Percentiles rank a stretch among this genome's conserved stretches.
Conservation (phyloP, 352 stramenopile species). For the Pilasporangium apinafurcum region DNA sequence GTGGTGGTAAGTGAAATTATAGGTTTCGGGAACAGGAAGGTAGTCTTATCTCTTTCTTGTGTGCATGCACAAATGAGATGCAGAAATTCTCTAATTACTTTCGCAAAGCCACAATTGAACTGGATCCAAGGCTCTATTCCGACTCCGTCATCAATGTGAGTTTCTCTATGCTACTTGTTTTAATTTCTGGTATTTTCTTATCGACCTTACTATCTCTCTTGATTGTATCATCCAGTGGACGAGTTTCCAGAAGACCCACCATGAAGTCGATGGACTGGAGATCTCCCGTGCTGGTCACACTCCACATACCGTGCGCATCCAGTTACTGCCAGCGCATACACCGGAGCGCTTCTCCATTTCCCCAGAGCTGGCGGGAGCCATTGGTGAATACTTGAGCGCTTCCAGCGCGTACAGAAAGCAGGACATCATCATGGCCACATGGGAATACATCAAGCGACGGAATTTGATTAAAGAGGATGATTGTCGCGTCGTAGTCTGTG, state of each 20-base stretch:
- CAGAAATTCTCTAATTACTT: constrained; percentile 80
- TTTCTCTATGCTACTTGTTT: neutral
- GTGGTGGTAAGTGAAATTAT: constrained; percentile 24
- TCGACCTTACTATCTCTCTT: no score
- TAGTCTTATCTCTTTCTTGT: neutral
- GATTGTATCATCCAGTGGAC: constrained; percentile 40
- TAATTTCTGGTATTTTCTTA: no score
- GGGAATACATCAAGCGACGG: constrained; percentile 70
- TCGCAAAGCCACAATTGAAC: constrained; percentile 63
- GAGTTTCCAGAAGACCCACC: constrained; percentile 64
- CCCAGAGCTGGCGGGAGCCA: constrained; percentile 22
- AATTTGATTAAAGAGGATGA: constrained; percentile 82
- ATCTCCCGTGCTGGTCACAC: constrained; percentile 40
- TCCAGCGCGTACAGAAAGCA: constrained; percentile 59
- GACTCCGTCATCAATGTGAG: constrained; percentile 62
- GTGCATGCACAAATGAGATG: neutral
- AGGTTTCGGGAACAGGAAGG: no score
- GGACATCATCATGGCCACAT: constrained; percentile 66
- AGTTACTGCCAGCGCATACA: constrained; percentile 47
- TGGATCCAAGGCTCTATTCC: constrained; percentile 60
- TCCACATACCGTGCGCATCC: constrained; percentile 57
- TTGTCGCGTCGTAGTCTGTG: constrained; percentile 62
- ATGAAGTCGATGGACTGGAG: constrained; percentile 55
- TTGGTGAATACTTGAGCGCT: constrained; percentile 30
- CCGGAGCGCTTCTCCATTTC: constrained; percentile 61